Evolutionary conservation across 805 yeast genomes (phyloP).

Genomic region (Starmerella asiatica): DNA sequence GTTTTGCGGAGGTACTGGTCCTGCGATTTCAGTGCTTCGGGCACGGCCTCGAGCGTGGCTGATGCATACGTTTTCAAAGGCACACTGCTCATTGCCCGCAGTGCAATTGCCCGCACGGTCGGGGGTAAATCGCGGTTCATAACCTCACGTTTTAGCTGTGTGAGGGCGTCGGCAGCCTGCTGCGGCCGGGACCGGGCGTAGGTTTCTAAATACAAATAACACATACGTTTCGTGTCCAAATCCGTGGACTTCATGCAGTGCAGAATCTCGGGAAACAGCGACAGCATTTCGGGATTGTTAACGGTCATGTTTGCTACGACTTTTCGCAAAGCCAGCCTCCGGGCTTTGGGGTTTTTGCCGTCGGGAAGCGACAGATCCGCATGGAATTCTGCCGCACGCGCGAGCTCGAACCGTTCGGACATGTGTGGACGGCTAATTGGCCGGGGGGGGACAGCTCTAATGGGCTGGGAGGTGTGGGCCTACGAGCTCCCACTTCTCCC

Average conservation of each 20-base stretch:
- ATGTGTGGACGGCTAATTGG: no score
- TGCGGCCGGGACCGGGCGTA: slow-evolving; percentile 49
- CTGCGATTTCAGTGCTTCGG: slow-evolving; percentile 31
- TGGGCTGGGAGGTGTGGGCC: no score
- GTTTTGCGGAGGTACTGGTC: slow-evolving; percentile 53
- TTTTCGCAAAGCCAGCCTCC: slow-evolving; percentile 47
- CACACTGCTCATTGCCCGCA: slow-evolving; percentile 47
- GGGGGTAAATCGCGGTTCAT: slow-evolving; percentile 32
- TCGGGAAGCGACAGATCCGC: slow-evolving; percentile 26
- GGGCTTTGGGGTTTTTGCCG: slow-evolving; percentile 27
- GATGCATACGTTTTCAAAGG: slow-evolving; percentile 40
- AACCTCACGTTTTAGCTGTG: slow-evolving; percentile 18
- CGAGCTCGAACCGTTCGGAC: slow-evolving; percentile 14
- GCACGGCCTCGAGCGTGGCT: slow-evolving; percentile 33
- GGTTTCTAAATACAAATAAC: slow-evolving; percentile 50
- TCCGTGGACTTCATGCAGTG: slow-evolving; percentile 39
- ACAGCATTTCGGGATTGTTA: slow-evolving; percentile 64
- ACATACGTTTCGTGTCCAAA: slow-evolving; percentile 55
- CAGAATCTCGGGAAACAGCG: slow-evolving; percentile 53
- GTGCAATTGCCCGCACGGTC: slow-evolving; percentile 42
- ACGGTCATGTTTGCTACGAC: slow-evolving; percentile 72
- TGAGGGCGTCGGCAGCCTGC: slow-evolving; percentile 42
- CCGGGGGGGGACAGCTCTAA: no score
- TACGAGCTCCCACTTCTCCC: no score
- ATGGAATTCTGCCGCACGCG: slow-evolving; percentile 28